A percentile compares a stretch with the other conserved stretches of the same genome.
These are phyloP conservation scores for Canavalia gladiata DNA, from an alignment of 306 rosid genomes.

Conservation along the genomic window DNA sequence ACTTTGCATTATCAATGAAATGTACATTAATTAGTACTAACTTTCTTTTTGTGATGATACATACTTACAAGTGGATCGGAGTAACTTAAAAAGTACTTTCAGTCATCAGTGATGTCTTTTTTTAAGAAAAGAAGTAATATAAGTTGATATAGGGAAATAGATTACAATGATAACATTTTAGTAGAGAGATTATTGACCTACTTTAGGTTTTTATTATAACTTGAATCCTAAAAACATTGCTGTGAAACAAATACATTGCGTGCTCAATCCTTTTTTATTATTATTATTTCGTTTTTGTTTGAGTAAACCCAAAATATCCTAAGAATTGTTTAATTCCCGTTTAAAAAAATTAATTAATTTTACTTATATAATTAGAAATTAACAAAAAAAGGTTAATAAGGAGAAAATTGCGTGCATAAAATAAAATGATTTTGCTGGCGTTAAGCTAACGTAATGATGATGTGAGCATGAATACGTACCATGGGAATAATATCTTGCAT, in stretches of 20 bases:
- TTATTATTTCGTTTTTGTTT: neutral
- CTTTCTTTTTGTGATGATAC: neutral
- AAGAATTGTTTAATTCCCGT: neutral
- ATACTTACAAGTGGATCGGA: neutral
- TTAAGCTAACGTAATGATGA: constrained; percentile 67
- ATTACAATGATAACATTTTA: neutral
- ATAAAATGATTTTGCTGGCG: constrained; percentile 57
- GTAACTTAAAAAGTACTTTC: neutral
- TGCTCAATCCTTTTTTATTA: neutral
- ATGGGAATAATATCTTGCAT: constrained; percentile 46
- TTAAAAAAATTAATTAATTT: neutral
- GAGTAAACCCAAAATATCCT: neutral
- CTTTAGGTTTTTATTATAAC: neutral
- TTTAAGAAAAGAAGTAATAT: neutral
- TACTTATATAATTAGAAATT: neutral
- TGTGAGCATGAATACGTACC: constrained; percentile 60
- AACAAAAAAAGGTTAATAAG: neutral
- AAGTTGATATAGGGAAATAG: neutral
- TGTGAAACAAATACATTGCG: neutral
- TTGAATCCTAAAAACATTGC: neutral
- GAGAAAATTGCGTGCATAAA: neutral
- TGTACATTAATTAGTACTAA: neutral
- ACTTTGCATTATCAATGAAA: neutral
- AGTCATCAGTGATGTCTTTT: neutral
- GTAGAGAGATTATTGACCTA: neutral